phyloP scores from a whole-genome alignment of 495 filamentous ascomycete genomes.

The Aspergillus heteromorphus region DNA sequence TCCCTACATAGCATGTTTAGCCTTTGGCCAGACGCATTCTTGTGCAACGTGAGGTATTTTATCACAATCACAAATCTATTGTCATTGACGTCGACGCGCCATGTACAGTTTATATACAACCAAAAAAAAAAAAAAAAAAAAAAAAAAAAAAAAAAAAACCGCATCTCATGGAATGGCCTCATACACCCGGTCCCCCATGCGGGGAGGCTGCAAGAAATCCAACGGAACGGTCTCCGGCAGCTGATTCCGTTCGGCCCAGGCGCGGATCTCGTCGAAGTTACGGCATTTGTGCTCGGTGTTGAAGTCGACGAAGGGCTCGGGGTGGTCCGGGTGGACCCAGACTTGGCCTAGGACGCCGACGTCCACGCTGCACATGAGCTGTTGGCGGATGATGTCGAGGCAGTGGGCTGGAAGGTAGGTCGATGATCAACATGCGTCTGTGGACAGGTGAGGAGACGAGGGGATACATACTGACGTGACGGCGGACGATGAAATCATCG shows the following conservation, averaged over 20 bases:
- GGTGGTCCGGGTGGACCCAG: constrained; percentile 34
- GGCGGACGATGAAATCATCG: constrained; percentile 40
- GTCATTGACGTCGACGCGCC: too few relatives aligned
- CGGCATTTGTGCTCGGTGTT: constrained; percentile 48
- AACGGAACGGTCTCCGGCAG: constrained; percentile 25
- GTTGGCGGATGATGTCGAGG: constrained; percentile 45
- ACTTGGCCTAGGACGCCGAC: constrained; percentile 45
- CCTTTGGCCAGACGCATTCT: too few relatives aligned
- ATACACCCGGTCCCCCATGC: constrained; percentile 26
- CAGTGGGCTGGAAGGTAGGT: constrained; percentile 36
- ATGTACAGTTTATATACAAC: too few relatives aligned
- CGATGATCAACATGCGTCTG: too few relatives aligned
- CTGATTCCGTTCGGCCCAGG: constrained; percentile 45
- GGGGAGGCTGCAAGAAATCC: constrained; percentile 37
- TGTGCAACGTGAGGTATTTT: too few relatives aligned
- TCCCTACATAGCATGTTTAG: too few relatives aligned
- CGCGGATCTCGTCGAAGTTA: constrained; percentile 44
- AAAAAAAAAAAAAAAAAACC: too few relatives aligned
- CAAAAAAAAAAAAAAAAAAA: too few relatives aligned
- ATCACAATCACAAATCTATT: too few relatives aligned
- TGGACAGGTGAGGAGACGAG: too few relatives aligned
- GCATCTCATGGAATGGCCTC: constrained; percentile 22
- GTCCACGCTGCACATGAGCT: constrained; percentile 48
- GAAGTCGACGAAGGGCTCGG: constrained; percentile 46
- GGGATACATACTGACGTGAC: constrained; percentile 40